Percentiles rank a stretch among this genome's conserved stretches.
These are phyloP conservation scores for Thalassiosira sp. DNA, from an alignment of 352 stramenopile species.

Conservation along the genomic window DNA sequence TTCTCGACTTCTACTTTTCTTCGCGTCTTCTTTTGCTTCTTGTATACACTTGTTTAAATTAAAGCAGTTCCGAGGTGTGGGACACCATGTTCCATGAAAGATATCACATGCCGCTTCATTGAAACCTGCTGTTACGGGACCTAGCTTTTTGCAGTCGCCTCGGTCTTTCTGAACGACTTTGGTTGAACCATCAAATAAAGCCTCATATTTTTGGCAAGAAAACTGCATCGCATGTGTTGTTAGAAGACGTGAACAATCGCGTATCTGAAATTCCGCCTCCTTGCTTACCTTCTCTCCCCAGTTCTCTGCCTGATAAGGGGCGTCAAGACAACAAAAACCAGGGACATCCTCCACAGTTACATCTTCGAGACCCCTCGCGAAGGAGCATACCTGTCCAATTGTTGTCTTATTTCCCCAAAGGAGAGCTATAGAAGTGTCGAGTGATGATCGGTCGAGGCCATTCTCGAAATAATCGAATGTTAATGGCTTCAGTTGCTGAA, in stretches of 20 bases:
- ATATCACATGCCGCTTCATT: constrained; percentile 30
- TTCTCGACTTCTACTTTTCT: constrained; percentile 4
- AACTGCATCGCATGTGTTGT: background rate
- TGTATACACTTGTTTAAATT: constrained; percentile 15
- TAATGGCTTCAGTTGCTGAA: too few species aligned
- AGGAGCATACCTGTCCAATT: constrained; percentile 20
- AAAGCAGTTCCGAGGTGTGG: constrained; percentile 5
- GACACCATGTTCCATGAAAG: constrained; percentile 32
- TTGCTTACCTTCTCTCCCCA: constrained; percentile 18
- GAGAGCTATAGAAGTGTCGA: constrained; percentile 14
- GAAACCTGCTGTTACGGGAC: constrained; percentile 19
- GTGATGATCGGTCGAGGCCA: background rate
- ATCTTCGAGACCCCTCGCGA: background rate
- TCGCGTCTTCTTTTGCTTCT: background rate
- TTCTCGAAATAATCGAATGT: too few species aligned
- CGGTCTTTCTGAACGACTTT: constrained; percentile 14
- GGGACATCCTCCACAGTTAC: background rate
- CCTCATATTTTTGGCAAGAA: constrained; percentile 13
- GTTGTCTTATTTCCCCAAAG: constrained; percentile 30
- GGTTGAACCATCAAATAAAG: background rate
- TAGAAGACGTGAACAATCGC: too few species aligned
- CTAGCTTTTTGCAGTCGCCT: constrained; percentile 14
- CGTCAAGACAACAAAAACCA: constrained; percentile 20
- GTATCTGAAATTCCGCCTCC: too few species aligned
- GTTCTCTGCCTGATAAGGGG: constrained; percentile 4